These are phyloP conservation scores for Diddensiella santjacobensis DNA, from an alignment of 805 yeast species.

Conservation along the genomic window DNA sequence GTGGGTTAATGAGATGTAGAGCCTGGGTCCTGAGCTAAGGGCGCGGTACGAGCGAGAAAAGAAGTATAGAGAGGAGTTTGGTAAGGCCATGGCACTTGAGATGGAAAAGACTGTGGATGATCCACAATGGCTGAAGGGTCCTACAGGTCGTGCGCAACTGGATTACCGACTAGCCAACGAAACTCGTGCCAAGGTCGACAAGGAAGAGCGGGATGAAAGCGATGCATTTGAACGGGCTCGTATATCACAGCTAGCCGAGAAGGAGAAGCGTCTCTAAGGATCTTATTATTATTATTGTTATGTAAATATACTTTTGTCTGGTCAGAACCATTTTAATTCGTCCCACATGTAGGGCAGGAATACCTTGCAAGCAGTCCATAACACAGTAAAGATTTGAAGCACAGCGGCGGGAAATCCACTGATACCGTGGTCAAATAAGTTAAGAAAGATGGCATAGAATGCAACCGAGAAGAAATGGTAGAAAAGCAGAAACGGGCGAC, in stretches of 20 bases:
- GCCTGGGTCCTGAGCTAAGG: slow-evolving; percentile 62
- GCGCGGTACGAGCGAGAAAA: slow-evolving; percentile 48
- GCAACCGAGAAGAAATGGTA: slow-evolving; percentile 91
- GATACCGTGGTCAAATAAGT: slow-evolving; percentile 62
- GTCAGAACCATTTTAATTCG: slow-evolving; percentile 25
- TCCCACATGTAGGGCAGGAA: slow-evolving; percentile 68
- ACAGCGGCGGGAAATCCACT: slow-evolving; percentile 67
- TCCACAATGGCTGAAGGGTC: slow-evolving; percentile 32
- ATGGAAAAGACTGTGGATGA: slow-evolving; percentile 22
- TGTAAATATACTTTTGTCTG: slow-evolving; percentile 2
- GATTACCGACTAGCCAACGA: slow-evolving; percentile 26
- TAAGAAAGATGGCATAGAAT: slow-evolving; percentile 69
- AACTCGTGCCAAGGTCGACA: slow-evolving; percentile 26
- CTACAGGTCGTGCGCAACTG: slow-evolving; percentile 26
- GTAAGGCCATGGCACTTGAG: slow-evolving; percentile 23
- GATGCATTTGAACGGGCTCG: slow-evolving; percentile 20
- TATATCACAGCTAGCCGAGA: slow-evolving; percentile 23
- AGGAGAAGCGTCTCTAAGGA: slow-evolving; percentile 21
- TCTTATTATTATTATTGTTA: neutral
- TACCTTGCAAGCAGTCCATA: slow-evolving; percentile 70
- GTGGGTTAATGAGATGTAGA: neutral
- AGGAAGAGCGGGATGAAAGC: slow-evolving; percentile 11
- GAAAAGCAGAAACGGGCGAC: slow-evolving; percentile 69
- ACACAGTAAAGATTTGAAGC: slow-evolving; percentile 60
- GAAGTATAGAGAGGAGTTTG: slow-evolving; percentile 17